Conservation (phyloP, 2,329 filamentous ascomycete species). For the Sarocladiaceae sp. region DNA sequence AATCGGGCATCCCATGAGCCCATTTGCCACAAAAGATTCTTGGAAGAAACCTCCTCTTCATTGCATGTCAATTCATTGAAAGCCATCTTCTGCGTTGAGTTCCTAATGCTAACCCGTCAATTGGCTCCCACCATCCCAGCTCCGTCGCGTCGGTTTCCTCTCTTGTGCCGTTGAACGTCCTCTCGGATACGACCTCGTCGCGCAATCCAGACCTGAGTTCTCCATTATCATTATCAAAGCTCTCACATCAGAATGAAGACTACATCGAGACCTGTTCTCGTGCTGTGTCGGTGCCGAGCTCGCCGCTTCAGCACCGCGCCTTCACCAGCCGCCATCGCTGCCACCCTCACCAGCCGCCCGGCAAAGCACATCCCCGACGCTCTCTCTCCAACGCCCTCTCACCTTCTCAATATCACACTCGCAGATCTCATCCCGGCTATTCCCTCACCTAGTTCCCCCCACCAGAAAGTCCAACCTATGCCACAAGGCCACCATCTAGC, state of each 20-base stretch:
- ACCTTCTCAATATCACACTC: constrained; percentile 60
- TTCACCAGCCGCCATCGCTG: constrained; percentile 4
- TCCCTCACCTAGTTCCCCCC: constrained; percentile 12
- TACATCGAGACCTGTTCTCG: not conserved
- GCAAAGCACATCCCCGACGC: constrained; percentile 35
- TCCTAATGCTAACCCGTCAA: not conserved
- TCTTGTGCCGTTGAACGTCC: not conserved
- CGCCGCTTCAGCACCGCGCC: not conserved
- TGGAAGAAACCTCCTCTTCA: not conserved
- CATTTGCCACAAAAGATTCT: no score
- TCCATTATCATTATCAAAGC: not conserved
- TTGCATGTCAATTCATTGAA: not conserved
- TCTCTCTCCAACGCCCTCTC: constrained; percentile 52
- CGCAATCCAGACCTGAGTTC: no score
- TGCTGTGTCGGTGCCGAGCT: constrained; percentile 1
- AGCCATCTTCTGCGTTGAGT: not conserved
- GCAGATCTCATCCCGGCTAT: constrained; percentile 40
- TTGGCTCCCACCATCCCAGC: not conserved
- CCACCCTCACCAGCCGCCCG: constrained; percentile 17
- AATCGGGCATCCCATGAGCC: no score
- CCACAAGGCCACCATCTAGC: constrained; percentile 74
- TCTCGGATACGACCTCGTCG: not conserved
- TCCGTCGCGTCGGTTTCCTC: not conserved
- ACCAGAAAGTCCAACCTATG: constrained; percentile 25
- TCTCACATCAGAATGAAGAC: not conserved